Conservation (phyloP, 176 grass and related monocot genomes). For the Thalia dealbata region DNA sequence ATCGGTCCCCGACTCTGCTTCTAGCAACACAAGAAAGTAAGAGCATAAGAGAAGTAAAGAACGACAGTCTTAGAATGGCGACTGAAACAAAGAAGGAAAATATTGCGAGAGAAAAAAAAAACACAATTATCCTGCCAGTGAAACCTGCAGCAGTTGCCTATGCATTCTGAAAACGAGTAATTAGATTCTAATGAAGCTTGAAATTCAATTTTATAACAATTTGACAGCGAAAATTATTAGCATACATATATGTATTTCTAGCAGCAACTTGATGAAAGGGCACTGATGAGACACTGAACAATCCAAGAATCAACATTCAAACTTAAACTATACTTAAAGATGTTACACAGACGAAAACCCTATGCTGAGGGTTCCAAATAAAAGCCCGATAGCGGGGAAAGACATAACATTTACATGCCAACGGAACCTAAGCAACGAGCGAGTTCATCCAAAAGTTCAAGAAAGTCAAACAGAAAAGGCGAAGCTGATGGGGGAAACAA, state of each 20-base stretch:
- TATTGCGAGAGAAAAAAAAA: background rate
- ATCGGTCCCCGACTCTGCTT: background rate
- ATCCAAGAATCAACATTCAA: background rate
- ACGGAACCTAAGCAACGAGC: background rate
- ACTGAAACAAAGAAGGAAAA: background rate
- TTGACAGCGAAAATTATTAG: background rate
- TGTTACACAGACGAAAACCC: background rate
- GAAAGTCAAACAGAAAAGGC: background rate
- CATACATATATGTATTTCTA: no score
- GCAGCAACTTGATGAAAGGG: background rate
- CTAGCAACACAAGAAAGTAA: background rate
- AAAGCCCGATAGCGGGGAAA: background rate
- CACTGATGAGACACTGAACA: background rate
- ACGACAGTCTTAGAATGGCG: no score
- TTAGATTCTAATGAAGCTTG: background rate
- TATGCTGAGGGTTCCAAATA: background rate
- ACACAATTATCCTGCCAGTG: background rate
- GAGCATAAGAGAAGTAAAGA: background rate
- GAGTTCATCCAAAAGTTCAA: background rate
- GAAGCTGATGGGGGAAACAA: background rate
- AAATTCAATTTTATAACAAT: background rate
- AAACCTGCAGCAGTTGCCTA: background rate
- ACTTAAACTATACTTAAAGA: background rate
- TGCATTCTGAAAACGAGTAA: background rate
- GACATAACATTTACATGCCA: background rate